Conservation (phyloP, 495 filamentous ascomycete genomes). For the Penicillium subrubescens region DNA sequence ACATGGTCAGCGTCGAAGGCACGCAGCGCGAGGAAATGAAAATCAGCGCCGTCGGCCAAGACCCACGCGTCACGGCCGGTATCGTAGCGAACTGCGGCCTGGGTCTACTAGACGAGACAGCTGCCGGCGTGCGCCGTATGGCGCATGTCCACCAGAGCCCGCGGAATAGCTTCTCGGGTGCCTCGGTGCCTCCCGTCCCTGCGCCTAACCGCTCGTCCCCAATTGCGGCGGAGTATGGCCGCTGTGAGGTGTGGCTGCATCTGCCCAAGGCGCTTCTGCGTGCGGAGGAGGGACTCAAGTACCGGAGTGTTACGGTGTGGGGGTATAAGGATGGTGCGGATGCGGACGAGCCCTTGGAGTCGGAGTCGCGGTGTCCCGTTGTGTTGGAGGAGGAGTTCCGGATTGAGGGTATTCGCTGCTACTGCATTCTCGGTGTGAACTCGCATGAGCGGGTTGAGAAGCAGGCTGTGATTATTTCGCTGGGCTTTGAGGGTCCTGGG, state of each 20-base stretch:
- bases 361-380: conserved; percentile 31
- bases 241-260: conserved; percentile 45
- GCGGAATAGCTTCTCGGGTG: conserved; percentile 32
- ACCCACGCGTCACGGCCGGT: conserved; percentile 41
- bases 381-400: conserved; percentile 49
- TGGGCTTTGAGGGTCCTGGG: conserved; percentile 48
- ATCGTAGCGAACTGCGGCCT: conserved; percentile 43
- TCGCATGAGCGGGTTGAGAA: conserved; percentile 60
- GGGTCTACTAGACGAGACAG: conserved; percentile 44
- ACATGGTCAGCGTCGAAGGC: conserved; percentile 36
- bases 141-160: conserved; percentile 37
- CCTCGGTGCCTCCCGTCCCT: conserved; percentile 11
- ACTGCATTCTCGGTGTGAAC: conserved; percentile 59
- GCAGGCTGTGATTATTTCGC: conserved; percentile 55
- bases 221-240: conserved; percentile 38
- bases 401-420: conserved; percentile 47
- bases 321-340: conserved; percentile 32
- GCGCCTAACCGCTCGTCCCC: conserved; percentile 15
- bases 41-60: conserved; percentile 32
- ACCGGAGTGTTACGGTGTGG: conserved; percentile 44
- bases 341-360: conserved; percentile 20
- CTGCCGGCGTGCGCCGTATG: conserved; percentile 45
- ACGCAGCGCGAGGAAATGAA: conserved; percentile 39
- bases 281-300: conserved; percentile 43
- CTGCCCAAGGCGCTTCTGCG: conserved; percentile 47